Evolutionary conservation across 129 eudicot species (phyloP), one percentile per base, ranked within the genome.

Genomic region (Flaveria trinervia): DNA sequence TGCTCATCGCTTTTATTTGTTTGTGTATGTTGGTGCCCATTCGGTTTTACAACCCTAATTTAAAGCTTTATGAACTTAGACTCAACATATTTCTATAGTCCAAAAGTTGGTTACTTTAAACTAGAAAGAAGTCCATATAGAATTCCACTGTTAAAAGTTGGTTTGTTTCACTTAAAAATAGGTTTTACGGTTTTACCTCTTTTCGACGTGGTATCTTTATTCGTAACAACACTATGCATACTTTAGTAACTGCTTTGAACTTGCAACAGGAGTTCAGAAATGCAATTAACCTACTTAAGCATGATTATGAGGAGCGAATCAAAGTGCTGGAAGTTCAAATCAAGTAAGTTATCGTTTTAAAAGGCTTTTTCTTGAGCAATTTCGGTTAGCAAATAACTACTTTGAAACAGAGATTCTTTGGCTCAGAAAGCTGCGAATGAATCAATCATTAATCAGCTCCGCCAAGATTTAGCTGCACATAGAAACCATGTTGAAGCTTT

Each of bases 401-500:
- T 61, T 50, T 51, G 16, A 52, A 61, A 33, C 84, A 85, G 92
- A 79, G 82, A 75, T 50, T 79, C 60, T 43, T 65, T 77, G 73
- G 73, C 71, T 74, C 88, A 83, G 56, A 83, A 83, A 83, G 69
- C 76, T n/a, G 81, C 77, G 20, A 84, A 83, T 60, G 92, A 85
- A 77, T 72, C 83, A 48, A 83, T 85, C 39, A 85, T 87, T 50
- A 73, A 57, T 81, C 89, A 87, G 71, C 92, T 90, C 64, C 85
- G 81, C 55, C 85, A 85, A 83, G 92, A 87, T 52, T 70, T 90
- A 81, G 75, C 83, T 60, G 65, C 83, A 16, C 88, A 83, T 54
- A 79, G 76, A 59, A 87, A 85, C 80, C 92, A 83, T 78, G 80
- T 85, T 74, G 90, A 84, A 76, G 84, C 84, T 81, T 77, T 86